phyloP scores from a whole-genome alignment of 2,329 filamentous ascomycete species.

The Apiospora hydei region DNA sequence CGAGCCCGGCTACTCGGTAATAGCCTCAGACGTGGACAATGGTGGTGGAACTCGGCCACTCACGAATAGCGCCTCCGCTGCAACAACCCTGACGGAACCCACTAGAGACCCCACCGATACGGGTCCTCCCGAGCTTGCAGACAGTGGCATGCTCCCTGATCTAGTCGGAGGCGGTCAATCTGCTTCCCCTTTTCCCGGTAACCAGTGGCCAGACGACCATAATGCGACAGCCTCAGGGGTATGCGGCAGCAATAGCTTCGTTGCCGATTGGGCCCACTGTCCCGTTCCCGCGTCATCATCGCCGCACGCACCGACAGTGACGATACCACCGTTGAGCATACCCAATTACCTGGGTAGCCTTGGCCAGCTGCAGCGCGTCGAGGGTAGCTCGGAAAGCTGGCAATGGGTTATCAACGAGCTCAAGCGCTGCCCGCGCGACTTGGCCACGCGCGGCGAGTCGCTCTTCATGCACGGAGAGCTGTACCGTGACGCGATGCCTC shows the following conservation, averaged over 20 bases:
- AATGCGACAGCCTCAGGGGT: not conserved
- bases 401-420: not conserved
- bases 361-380: not conserved
- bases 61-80: too few relatives aligned
- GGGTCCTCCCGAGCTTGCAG: not conserved
- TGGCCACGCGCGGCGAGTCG: not conserved
- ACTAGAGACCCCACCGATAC: not conserved
- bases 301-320: too few relatives aligned
- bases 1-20: too few relatives aligned
- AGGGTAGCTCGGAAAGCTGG: not conserved
- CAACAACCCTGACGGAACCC: not conserved
- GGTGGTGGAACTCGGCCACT: not conserved
- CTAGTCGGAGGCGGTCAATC: not conserved
- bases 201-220: not conserved
- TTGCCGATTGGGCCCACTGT: not conserved
- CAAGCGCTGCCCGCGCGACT: not conserved
- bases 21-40: not conserved
- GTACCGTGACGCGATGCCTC: not conserved
- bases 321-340: not conserved
- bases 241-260: not conserved
- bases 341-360: not conserved
- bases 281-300: not conserved
- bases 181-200: not conserved
- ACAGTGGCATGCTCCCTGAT: not conserved
- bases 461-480: not conserved